These are phyloP conservation scores for Coniella lustricola DNA, from an alignment of 2,329 filamentous ascomycete species.

Conservation along the genomic window DNA sequence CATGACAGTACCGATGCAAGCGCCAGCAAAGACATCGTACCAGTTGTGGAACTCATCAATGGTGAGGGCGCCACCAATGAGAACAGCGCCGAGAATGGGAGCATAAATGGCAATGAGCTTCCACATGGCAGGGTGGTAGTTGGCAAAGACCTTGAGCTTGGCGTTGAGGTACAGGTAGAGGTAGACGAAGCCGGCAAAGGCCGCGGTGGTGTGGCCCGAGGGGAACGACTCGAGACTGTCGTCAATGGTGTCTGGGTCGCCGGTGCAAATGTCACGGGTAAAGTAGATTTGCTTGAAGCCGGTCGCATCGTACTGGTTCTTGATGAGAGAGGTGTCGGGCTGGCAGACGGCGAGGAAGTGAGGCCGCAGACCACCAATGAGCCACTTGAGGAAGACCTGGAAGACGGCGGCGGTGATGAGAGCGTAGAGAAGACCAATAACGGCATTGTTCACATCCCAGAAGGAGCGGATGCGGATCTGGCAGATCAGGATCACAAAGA, in stretches of 20 bases:
- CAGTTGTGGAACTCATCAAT: constrained; percentile 71
- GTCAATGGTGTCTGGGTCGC: constrained; percentile 56
- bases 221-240: constrained; percentile 66
- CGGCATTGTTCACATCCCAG: constrained; percentile 65
- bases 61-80: constrained; percentile 63
- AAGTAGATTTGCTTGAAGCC: constrained; percentile 55
- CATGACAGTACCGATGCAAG: constrained; percentile 54
- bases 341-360: constrained; percentile 67
- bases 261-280: constrained; percentile 63
- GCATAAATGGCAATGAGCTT: constrained; percentile 59
- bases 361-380: constrained; percentile 66
- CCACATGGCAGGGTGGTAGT: constrained; percentile 69
- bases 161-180: constrained; percentile 69
- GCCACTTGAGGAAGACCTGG: constrained; percentile 69
- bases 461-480: constrained; percentile 63
- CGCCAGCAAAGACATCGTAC: constrained; percentile 65
- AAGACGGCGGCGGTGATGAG: constrained; percentile 67
- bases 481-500: constrained; percentile 55
- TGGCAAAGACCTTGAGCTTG: constrained; percentile 68
- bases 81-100: constrained; percentile 58
- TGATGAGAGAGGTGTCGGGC: constrained; percentile 43
- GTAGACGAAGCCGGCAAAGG: constrained; percentile 65
- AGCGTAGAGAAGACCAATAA: constrained; percentile 62
- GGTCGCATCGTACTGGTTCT: constrained; percentile 37
- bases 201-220: constrained; percentile 66